Evolutionary conservation across 2,329 filamentous ascomycete species (phyloP).

Genomic region (Phoma sp.): DNA sequence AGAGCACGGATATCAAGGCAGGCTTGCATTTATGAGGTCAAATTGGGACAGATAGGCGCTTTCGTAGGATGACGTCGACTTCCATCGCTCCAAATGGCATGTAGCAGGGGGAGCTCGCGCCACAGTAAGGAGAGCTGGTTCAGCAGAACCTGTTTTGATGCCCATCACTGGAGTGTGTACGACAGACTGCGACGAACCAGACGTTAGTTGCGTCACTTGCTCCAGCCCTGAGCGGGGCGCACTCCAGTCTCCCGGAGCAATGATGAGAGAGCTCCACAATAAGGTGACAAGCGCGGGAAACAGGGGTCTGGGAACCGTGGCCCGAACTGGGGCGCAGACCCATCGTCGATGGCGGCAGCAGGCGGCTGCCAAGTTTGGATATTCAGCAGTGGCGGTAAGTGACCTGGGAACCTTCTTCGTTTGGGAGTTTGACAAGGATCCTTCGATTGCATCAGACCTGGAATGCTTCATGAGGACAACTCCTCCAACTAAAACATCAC

Average conservation of each 20-base stretch:
- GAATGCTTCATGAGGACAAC: constrained; percentile 1
- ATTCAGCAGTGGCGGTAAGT: constrained; percentile 19
- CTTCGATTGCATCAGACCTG: not conserved
- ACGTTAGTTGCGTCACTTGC: constrained; percentile 46
- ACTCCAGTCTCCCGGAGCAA: constrained; percentile 29
- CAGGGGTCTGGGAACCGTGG: constrained; percentile 36
- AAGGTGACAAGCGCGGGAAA: constrained; percentile 35
- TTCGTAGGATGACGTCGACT: constrained; percentile 45
- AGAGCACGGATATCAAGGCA: constrained; percentile 23
- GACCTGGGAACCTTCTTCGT: constrained; percentile 13
- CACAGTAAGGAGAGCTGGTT: constrained; percentile 31
- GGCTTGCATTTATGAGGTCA: constrained; percentile 41
- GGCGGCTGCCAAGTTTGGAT: constrained; percentile 29
- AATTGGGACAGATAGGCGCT: constrained; percentile 21
- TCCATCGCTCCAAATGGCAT: constrained; percentile 23
- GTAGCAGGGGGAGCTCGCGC: constrained; percentile 44
- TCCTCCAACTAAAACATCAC: not conserved
- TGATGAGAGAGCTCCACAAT: constrained; percentile 30
- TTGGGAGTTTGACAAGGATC: constrained; percentile 1
- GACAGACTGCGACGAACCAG: constrained; percentile 31
- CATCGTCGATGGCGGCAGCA: constrained; percentile 42
- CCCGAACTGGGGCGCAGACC: constrained; percentile 30
- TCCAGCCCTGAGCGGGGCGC: constrained; percentile 42
- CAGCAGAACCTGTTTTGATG: constrained; percentile 48
- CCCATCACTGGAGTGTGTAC: constrained; percentile 31